These are phyloP conservation scores for Xylaria nigripes DNA, from an alignment of 495 filamentous ascomycete genomes.

Conservation along the genomic window DNA sequence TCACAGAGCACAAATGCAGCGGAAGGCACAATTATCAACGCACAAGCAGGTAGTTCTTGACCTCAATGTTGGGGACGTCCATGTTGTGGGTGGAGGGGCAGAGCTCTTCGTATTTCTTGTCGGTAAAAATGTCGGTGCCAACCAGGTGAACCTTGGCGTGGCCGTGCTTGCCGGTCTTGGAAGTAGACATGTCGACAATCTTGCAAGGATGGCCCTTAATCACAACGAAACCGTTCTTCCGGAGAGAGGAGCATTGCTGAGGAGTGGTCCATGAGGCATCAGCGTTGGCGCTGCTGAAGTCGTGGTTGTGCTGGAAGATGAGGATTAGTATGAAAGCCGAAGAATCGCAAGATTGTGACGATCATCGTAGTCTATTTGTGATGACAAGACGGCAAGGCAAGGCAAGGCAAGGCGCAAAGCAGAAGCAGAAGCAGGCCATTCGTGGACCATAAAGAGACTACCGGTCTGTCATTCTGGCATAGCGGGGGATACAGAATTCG, in stretches of 20 bases:
- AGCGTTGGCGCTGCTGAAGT: constrained; percentile 86
- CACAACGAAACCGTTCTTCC: constrained; percentile 96
- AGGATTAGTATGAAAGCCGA: constrained; percentile 18
- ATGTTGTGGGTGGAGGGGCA: constrained; percentile 99
- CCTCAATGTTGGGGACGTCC: constrained; percentile 90
- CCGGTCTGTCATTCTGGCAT: not conserved
- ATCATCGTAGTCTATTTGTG: constrained; percentile 1
- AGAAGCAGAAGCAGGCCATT: not conserved
- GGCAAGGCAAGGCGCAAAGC: constrained; percentile 2
- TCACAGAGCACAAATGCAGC: not conserved
- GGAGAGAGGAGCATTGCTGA: constrained; percentile 98
- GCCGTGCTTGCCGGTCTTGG: constrained; percentile 99
- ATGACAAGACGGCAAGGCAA: not conserved
- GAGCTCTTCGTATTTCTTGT: constrained; percentile 99
- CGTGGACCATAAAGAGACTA: not conserved
- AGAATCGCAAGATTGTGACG: constrained; percentile 2
- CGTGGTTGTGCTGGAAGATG: constrained; percentile 65
- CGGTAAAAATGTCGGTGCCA: constrained; percentile 96
- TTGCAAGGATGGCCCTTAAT: constrained; percentile 99
- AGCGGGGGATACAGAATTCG: constrained; percentile 7
- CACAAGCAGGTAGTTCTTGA: constrained; percentile 88
- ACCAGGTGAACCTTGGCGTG: constrained; percentile 99
- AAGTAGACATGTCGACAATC: constrained; percentile 99
- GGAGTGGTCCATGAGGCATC: constrained; percentile 90
- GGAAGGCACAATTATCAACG: constrained; percentile 33